Conservation (phyloP, 2,329 filamentous ascomycete genomes). For the Aspergillus ochraceoroseus region DNA sequence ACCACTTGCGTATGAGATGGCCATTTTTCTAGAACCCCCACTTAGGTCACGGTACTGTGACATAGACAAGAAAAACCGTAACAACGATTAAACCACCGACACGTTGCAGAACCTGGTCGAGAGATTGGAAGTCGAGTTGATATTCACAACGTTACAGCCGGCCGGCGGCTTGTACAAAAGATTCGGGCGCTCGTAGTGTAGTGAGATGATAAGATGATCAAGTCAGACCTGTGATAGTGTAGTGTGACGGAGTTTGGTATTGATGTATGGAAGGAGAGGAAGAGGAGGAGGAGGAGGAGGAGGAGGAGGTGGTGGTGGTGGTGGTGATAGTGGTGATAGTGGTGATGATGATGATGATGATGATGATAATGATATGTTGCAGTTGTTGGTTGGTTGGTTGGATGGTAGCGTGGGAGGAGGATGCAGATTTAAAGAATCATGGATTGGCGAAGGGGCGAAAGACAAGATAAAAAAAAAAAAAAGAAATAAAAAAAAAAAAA, state of each 20-base stretch:
- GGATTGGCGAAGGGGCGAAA: neutral
- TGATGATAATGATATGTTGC: too few relatives aligned
- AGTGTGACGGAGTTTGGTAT: too few relatives aligned
- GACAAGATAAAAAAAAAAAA: slow-evolving; percentile 4
- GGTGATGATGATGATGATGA: too few relatives aligned
- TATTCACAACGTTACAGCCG: slow-evolving; percentile 17
- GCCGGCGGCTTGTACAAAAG: slow-evolving; percentile 17
- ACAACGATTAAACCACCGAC: slow-evolving; percentile 3
- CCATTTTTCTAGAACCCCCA: slow-evolving; percentile 36
- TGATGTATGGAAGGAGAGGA: too few relatives aligned
- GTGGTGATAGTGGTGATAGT: too few relatives aligned
- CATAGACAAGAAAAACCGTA: slow-evolving; percentile 30
- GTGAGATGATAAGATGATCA: too few relatives aligned
- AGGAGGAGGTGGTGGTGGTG: too few relatives aligned
- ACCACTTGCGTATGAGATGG: slow-evolving; percentile 37
- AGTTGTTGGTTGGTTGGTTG: too few relatives aligned
- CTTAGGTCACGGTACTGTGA: slow-evolving; percentile 32
- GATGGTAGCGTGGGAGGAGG: neutral
- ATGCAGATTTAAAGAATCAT: slow-evolving; percentile 6
- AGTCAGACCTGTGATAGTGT: too few relatives aligned
- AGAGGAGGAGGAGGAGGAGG: slow-evolving; percentile 1
- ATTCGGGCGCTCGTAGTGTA: slow-evolving; percentile 3
- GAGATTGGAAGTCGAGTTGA: slow-evolving; percentile 4
- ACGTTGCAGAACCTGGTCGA: slow-evolving; percentile 2
- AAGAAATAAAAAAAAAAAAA: slow-evolving; percentile 5